phyloP scores from a whole-genome alignment of 129 eudicot genomes.

The Pittosporum tobira region DNA sequence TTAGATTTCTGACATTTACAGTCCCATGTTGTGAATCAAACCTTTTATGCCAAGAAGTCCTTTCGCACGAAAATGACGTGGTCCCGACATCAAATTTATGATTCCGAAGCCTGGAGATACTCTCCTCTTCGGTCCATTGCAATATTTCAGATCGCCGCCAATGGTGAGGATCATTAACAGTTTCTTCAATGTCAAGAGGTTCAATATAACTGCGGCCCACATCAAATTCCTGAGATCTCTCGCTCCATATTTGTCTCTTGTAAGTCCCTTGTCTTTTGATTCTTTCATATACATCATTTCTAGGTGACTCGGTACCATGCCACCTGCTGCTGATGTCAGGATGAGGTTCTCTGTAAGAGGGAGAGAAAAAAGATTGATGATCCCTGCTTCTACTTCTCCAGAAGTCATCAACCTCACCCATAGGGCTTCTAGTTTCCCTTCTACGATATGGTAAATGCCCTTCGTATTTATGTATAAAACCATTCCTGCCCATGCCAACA shows the following conservation, averaged over 20 bases:
- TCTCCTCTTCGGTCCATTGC: conserved; percentile 30
- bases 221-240: conserved; percentile 18
- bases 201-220: conserved; percentile 3
- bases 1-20: conserved; percentile 21
- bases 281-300: conserved; percentile 19
- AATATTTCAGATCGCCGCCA: conserved; percentile 22
- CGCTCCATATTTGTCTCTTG: conserved; percentile 18
- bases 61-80: conserved; percentile 19
- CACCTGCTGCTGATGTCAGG: conserved; percentile 18
- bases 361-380: conserved; percentile 15
- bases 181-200: conserved; percentile 19
- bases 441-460: conserved; percentile 22
- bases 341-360: conserved; percentile 20
- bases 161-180: conserved; percentile 19
- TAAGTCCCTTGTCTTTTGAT: conserved; percentile 20
- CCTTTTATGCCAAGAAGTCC: conserved; percentile 23
- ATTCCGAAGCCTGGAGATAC: conserved; percentile 14
- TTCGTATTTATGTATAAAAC: conserved; percentile 15
- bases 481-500: conserved; percentile 21
- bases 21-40: conserved; percentile 23
- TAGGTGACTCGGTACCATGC: conserved; percentile 18
- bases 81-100: conserved; percentile 19
- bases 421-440: conserved; percentile 30
- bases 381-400: conserved; percentile 15
- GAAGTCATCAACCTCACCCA: conserved; percentile 16